A percentile compares a stretch with the other conserved stretches of the same genome.
Evolutionary conservation across 2,329 filamentous ascomycete genomes (phyloP).

Genomic region (Tolypocladium nubicola): DNA sequence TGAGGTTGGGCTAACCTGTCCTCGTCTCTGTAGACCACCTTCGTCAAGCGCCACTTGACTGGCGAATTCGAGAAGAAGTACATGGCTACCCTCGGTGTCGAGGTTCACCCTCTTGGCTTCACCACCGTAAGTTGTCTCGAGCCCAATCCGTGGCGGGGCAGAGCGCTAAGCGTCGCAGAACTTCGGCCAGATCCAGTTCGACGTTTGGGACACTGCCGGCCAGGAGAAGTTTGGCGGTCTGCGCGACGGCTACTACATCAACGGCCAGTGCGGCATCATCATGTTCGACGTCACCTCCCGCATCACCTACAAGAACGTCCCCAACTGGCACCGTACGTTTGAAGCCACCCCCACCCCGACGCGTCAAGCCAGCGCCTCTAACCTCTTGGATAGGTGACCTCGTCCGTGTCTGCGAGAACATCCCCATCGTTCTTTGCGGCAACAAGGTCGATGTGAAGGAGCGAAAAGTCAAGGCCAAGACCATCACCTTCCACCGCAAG

Average conservation of each 20-base stretch:
- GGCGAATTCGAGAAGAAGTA: slow-evolving; percentile 99
- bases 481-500: slow-evolving; percentile 99
- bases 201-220: slow-evolving; percentile 98
- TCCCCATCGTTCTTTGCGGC: slow-evolving; percentile 93
- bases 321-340: slow-evolving; percentile 98
- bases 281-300: slow-evolving; percentile 99
- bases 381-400: slow-evolving; percentile 60
- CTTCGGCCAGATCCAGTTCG: slow-evolving; percentile 93
- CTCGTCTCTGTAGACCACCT: slow-evolving; percentile 65
- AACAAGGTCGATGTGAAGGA: slow-evolving; percentile 99
- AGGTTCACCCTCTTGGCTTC: slow-evolving; percentile 97
- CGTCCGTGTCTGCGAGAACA: slow-evolving; percentile 98
- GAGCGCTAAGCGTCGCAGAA: slow-evolving; percentile 42
- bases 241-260: slow-evolving; percentile 99
- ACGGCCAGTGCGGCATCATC: slow-evolving; percentile 99
- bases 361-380: background rate
- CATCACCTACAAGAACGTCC: slow-evolving; percentile 99
- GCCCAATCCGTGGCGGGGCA: background rate
- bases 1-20: background rate
- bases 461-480: slow-evolving; percentile 99
- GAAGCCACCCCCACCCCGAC: background rate
- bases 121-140: slow-evolving; percentile 67
- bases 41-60: slow-evolving; percentile 99
- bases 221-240: slow-evolving; percentile 99
- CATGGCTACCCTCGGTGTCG: slow-evolving; percentile 98